Evolutionary conservation across 2,329 filamentous ascomycete genomes (phyloP), one percentile per base, ranked within the genome.

Genomic region (Colletotrichum brevisporum): DNA sequence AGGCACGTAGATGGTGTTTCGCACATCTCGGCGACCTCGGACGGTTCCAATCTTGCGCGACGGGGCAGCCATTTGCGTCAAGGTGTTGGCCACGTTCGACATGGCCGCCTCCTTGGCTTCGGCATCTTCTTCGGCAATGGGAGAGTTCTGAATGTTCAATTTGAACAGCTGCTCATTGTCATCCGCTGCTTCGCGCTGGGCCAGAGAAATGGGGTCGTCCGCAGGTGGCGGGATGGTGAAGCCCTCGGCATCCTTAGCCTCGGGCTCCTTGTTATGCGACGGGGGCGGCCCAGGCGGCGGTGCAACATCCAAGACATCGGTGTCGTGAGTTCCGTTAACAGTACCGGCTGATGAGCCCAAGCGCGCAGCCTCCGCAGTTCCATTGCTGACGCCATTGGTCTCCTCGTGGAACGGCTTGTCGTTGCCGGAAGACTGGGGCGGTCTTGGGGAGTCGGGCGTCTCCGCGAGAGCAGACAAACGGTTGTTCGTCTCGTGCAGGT

Each of bases 1-100:
- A 10, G 93, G 91, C 71, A 95, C 86, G 76, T 96, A 95, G 63
- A 97, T 91, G 1, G 95, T 98, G 80, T 97, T 97, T 68, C 95
- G 90, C 71, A 97, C 94, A 78, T 98, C 95, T 77, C 96, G 89
- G 70, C 96, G 92, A 59, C 96, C 96, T 73, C 96, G 89, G 16
- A 97, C 84, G 15, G 94, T 98, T 53, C 93, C 92, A 15, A 88
- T 83, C 75, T 90, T 92, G 27, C 92, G 89, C 65, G 88, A 88
- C 21, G 94, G 90, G 64, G 90, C 87, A 27, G 89, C 85, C 75
- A 86, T 81, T 45, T 84, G 83, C 65, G 91, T 90, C 45, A 97
- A 82, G 2, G 91, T 92, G 74, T 91, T 94, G 36, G 91, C 90
- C 55, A 96, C 90, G 74, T 88, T 94, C 3, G 92, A 91, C 57